phyloP scores from a whole-genome alignment of 345 rosid species.

The Aquilaria malaccensis region DNA sequence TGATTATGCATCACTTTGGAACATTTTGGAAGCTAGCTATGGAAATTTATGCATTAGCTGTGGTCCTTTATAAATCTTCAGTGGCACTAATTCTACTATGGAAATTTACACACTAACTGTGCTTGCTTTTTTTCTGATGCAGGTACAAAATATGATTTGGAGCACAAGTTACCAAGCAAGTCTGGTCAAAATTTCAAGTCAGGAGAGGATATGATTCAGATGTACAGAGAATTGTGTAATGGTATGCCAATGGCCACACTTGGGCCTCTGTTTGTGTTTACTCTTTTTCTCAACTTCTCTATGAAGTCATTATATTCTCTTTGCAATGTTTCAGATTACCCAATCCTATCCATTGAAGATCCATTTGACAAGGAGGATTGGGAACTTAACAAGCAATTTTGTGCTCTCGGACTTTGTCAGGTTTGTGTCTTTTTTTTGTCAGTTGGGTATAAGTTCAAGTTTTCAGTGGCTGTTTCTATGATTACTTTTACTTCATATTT shows the following conservation, averaged over 20 bases:
- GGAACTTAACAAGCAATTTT: conserved; percentile 71
- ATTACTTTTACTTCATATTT: no score
- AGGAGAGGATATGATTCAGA: conserved; percentile 88
- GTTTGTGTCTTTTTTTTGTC: conserved; percentile 17
- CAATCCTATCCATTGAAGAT: conserved; percentile 85
- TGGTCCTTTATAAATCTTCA: no score
- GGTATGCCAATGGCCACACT: conserved; percentile 37
- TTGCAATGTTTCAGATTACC: conserved; percentile 48
- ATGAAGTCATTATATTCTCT: conserved; percentile 11
- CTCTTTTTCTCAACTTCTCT: conserved; percentile 5
- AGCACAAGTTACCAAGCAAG: conserved; percentile 55
- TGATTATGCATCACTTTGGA: no score
- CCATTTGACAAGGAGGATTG: conserved; percentile 99
- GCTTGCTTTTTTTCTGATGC: conserved; percentile 10
- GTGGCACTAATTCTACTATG: no score
- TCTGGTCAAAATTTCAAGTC: conserved; percentile 89
- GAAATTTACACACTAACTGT: not conserved
- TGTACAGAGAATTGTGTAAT: conserved; percentile 76
- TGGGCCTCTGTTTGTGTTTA: conserved; percentile 5
- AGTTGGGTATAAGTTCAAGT: no score
- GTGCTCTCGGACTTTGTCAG: conserved; percentile 92
- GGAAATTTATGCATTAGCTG: no score
- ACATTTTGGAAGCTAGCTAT: no score
- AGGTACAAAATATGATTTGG: conserved; percentile 96
- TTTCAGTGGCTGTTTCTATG: no score